Evolutionary conservation across 2,329 filamentous ascomycete species (phyloP), one percentile per base, ranked within the genome.

Genomic region (Penicillium sp.): DNA sequence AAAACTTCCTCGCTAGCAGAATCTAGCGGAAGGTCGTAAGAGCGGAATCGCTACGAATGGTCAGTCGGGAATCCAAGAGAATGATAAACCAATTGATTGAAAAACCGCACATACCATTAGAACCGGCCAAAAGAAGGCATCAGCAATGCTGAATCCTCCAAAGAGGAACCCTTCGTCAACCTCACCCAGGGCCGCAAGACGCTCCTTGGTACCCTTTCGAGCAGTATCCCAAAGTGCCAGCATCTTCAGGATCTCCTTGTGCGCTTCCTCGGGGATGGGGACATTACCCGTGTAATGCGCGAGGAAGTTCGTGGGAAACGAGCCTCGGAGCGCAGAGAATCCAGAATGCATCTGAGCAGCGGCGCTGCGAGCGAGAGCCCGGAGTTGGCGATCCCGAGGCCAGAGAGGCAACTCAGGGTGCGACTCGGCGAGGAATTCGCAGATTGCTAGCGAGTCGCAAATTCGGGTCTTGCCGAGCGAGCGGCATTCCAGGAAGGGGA

Each of bases 51-150:
- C 74, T 76, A 51, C 1, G 4, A n/a, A 54, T 16, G 28, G 33
- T 53, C 28, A 49, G 11, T 26, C 37, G 2, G 30, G 4, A 1
- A 25, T 7, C 45, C 14, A 26, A 13, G 22, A 22, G 28, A 48
- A 38, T 19, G 2, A 38, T 22, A 2, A 10, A n/a, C 52, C 52
- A 37, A 28, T 28, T 45, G 54, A 58, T 25, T 3, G 38, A 6
- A 43, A 35, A 35, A 40, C 57, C 58, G 5, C 22, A 16, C 49
- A 28, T 61, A 77, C 75, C 75, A 74, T 77, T 59, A 78, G 68
- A 42, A 77, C 66, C 2, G 74, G 75, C 76, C 75, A 77, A 56
- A 73, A 78, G 52, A 77, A 76, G 0, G 75, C 69, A 72, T 78
- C 76, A 6, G 71, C 75, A 61, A 77, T 76, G 46, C 74, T 71